Evolutionary conservation across 768 basidiomycete genomes (phyloP).

Genomic region (Tephrocybe rancida): DNA sequence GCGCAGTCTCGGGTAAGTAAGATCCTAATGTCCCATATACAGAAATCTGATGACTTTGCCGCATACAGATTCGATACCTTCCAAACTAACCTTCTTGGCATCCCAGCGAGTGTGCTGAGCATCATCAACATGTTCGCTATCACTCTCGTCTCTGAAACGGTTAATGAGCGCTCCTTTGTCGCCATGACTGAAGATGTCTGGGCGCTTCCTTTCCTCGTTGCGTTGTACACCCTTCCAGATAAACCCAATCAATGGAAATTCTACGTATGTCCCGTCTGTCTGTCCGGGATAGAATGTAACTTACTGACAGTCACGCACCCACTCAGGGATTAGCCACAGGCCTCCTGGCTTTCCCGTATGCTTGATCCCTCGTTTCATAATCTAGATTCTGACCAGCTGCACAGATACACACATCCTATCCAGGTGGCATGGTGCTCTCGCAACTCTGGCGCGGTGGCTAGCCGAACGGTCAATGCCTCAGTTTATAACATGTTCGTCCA

Average conservation of each 20-base stretch:
- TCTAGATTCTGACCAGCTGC: neutral
- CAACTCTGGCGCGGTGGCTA: slow-evolving; percentile 61
- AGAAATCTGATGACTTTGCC: neutral
- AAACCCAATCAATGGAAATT: slow-evolving; percentile 54
- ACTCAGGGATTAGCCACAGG: slow-evolving; percentile 43
- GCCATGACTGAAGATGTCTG: slow-evolving; percentile 59
- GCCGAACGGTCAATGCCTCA: slow-evolving; percentile 60
- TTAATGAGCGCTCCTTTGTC: slow-evolving; percentile 56
- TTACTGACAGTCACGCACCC: neutral
- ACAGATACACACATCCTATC: slow-evolving; percentile 50
- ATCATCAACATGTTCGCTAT: slow-evolving; percentile 55
- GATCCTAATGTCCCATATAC: neutral
- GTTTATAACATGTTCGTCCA: slow-evolving; percentile 62
- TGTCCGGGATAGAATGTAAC: neutral
- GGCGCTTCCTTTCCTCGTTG: slow-evolving; percentile 63
- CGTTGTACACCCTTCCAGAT: slow-evolving; percentile 48
- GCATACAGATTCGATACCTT: slow-evolving; percentile 57
- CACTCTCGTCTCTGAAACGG: slow-evolving; percentile 50
- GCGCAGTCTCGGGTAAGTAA: slow-evolving; percentile 46
- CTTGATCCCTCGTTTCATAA: neutral
- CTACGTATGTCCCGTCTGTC: slow-evolving; percentile 38
- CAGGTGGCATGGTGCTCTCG: slow-evolving; percentile 66
- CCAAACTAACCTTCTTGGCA: slow-evolving; percentile 59
- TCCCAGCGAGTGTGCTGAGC: slow-evolving; percentile 53
- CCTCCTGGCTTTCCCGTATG: slow-evolving; percentile 46